Evolutionary conservation across 2,329 filamentous ascomycete genomes (phyloP).

Genomic region (Sporothrix humicola): DNA sequence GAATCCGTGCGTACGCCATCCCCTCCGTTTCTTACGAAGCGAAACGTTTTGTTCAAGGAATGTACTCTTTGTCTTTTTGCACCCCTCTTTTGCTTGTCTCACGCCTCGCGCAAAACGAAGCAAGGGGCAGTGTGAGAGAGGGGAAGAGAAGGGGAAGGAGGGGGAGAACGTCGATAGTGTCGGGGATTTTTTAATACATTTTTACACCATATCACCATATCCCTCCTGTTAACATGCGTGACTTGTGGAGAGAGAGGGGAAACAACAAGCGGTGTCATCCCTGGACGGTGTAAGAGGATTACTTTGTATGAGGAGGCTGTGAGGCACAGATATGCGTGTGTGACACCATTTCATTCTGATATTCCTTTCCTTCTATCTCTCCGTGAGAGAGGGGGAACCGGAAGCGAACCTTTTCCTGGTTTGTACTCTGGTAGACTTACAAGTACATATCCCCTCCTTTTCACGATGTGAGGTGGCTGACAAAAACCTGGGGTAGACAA

Average conservation of each 20-base stretch:
- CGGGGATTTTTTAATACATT: not conserved
- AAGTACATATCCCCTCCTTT: not conserved
- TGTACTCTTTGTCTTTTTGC: not conserved
- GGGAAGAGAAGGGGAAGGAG: not conserved
- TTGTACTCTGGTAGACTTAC: not conserved
- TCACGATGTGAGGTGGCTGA: not conserved
- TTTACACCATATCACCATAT: not conserved
- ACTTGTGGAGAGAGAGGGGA: slow-evolving; percentile 9
- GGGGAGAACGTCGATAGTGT: not conserved
- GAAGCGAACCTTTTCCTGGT: not conserved
- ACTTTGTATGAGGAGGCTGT: not conserved
- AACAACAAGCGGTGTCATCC: slow-evolving; percentile 1
- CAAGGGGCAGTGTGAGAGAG: not conserved
- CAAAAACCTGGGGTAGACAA: slow-evolving; percentile 15
- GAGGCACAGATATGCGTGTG: not conserved
- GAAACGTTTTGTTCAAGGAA: too few relatives aligned
- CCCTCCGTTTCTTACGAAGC: not conserved
- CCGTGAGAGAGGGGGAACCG: not conserved
- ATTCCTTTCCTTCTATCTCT: not conserved
- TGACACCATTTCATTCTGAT: not conserved
- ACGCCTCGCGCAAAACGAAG: not conserved
- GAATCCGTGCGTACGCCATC: not conserved
- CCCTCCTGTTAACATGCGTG: not conserved
- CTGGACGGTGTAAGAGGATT: not conserved
- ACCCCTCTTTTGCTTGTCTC: not conserved